Percentiles rank a stretch among this genome's conserved stretches.
Evolutionary conservation across 139 green algal species (phyloP).

Genomic region (Haematococcus lacustris): DNA sequence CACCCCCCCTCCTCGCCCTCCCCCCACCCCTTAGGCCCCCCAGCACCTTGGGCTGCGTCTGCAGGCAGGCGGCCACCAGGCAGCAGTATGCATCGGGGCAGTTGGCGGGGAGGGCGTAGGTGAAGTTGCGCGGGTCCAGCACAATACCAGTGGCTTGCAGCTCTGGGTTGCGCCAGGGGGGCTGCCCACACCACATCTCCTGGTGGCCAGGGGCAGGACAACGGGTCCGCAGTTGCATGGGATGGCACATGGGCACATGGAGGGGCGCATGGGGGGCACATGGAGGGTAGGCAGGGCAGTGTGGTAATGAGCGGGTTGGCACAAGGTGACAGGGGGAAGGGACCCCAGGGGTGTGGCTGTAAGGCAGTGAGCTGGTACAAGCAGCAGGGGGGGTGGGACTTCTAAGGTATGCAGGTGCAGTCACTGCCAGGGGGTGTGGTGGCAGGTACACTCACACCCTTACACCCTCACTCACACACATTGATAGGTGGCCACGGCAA

Average conservation of each 20-base stretch:
- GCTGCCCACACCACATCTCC: constrained; percentile 4
- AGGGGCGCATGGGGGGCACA: background rate
- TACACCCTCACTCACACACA: background rate
- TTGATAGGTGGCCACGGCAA: background rate
- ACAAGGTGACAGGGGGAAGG: background rate
- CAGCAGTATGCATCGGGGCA: background rate
- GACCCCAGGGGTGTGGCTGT: background rate
- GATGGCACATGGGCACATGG: background rate
- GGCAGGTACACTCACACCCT: background rate
- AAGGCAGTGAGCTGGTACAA: too few species aligned
- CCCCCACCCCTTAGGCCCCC: too few species aligned
- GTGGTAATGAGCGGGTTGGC: background rate
- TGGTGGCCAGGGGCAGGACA: background rate
- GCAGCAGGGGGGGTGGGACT: too few species aligned
- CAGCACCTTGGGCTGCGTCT: background rate
- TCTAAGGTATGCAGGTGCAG: background rate
- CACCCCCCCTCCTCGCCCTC: too few species aligned
- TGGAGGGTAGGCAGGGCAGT: background rate
- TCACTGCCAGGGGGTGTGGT: background rate
- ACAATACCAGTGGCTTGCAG: background rate
- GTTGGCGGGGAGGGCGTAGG: background rate
- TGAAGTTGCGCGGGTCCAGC: background rate
- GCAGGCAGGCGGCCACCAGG: background rate
- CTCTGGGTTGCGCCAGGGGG: background rate
- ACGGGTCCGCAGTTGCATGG: background rate